Base-by-base conservation (phyloP, 2,329 filamentous ascomycete species). In the Mariannaea sp. region DNA sequence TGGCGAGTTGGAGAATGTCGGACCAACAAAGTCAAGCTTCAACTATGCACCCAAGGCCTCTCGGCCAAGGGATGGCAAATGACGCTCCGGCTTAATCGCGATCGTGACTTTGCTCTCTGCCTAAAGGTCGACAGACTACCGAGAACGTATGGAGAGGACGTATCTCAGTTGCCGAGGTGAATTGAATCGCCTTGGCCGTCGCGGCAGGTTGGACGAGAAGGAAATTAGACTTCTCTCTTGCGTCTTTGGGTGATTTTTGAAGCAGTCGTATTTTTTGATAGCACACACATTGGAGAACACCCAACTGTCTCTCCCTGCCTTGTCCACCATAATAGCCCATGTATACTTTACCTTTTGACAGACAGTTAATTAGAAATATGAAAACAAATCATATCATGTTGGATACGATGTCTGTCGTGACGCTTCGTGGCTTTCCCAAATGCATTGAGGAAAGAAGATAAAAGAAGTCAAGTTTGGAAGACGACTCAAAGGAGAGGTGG, bases 11-110 rank as follows among this genome's bases (percentile, higher is more conserved):
- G 57, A 48, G 45, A 61, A 62, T 93, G 89, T 94, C 75, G 79
- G 89, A 87, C 83, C 89, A 86, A 84, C 89, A 89, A 90, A 96
- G 90, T 96, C 92, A 96, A 96, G 84, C 90, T 79, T 82, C 86
- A 84, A 87, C 90, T 89, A 96, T 85, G 87, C 90, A 88, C 85
- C 85, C 79, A 75, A 72, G 72, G 79, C 84, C 89, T 95, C 77
- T 96, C 89, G 78, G 83, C 76, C 76, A 78, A 79, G 80, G 85
- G 82, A 85, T 86, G 90, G 83, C 87, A 92, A 85, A 86, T 87
- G 86, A 84, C 84, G 90, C 92, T 96, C 92, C 92, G 92, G 92
- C 92, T 97, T 96, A 96, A 94, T 96, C 88, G 90, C 87, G 89
- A 90, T 90, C 88, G 68, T 61, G 58, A 54, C 56, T 73, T 82